Conservation (phyloP, 75 land plant species). For the Gnetum montanum region DNA sequence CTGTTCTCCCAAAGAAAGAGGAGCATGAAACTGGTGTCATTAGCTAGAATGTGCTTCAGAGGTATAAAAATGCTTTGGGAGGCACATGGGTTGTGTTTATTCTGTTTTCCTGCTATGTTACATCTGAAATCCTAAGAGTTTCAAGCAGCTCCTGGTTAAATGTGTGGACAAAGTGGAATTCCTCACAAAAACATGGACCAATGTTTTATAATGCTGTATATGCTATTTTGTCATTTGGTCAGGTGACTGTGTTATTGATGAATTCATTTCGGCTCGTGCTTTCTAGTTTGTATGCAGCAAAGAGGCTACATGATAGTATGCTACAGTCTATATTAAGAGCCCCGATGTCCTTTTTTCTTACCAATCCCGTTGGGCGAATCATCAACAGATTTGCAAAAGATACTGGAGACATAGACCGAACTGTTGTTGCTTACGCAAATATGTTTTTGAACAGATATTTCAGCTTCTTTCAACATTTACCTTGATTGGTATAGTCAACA, state of each 20-base stretch:
- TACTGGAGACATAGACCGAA: conserved; percentile 81
- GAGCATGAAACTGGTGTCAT: conserved; percentile 96
- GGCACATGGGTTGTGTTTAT: conserved; percentile 80
- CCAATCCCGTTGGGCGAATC: conserved; percentile 92
- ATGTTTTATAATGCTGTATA: conserved; percentile 68
- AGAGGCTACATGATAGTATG: conserved; percentile 79
- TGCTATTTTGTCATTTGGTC: conserved; percentile 71
- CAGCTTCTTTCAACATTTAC: conserved; percentile 91
- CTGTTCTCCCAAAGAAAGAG: conserved; percentile 83
- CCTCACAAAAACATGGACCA: conserved; percentile 25
- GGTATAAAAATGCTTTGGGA: conserved; percentile 89
- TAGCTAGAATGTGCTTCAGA: conserved; percentile 63
- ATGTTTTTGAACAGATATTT: conserved; percentile 66
- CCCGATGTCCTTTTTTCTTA: conserved; percentile 95
- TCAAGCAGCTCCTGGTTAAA: conserved; percentile 90
- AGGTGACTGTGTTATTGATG: conserved; percentile 47
- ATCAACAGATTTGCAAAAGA: conserved; percentile 98
- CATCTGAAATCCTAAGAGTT: conserved; percentile 61
- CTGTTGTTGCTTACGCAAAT: conserved; percentile 58
- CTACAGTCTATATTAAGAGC: conserved; percentile 75
- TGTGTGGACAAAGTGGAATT: conserved; percentile 62
- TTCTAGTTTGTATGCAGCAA: conserved; percentile 83
- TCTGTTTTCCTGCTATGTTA: conserved; percentile 55
- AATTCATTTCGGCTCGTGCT: conserved; percentile 86
- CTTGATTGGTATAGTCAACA: conserved; percentile 91